Conservation (phyloP, 305 asterid species). For the Fraxinus platypoda region DNA sequence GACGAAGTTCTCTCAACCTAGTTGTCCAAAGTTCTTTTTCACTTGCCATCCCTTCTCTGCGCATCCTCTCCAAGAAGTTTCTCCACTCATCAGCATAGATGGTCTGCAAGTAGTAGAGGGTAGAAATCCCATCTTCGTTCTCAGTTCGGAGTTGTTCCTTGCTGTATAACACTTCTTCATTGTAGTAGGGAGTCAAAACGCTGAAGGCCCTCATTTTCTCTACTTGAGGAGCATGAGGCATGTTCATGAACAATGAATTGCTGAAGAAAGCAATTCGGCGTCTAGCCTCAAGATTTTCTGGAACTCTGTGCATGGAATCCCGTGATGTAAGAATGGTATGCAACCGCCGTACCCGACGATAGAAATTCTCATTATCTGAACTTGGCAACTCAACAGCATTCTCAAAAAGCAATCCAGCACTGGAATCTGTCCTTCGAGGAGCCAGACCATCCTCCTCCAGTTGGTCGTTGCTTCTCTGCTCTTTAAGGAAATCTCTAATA, state of each 20-base stretch:
- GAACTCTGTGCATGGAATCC: slow-evolving; percentile 48
- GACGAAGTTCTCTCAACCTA: slow-evolving; percentile 46
- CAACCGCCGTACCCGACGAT: slow-evolving; percentile 48
- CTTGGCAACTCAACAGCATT: slow-evolving; percentile 39
- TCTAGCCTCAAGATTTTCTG: slow-evolving; percentile 53
- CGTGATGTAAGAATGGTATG: slow-evolving; percentile 49
- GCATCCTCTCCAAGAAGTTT: slow-evolving; percentile 50
- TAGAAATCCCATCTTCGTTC: slow-evolving; percentile 58
- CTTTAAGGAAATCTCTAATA: slow-evolving; percentile 47
- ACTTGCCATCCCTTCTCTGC: slow-evolving; percentile 42
- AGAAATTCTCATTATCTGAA: slow-evolving; percentile 38
- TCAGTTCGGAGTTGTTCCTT: slow-evolving; percentile 52
- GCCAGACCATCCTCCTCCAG: slow-evolving; percentile 51
- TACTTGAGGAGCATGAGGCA: slow-evolving; percentile 59
- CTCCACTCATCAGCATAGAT: slow-evolving; percentile 55
- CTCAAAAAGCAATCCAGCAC: slow-evolving; percentile 43
- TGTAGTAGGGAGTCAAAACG: slow-evolving; percentile 57
- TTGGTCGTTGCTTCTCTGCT: slow-evolving; percentile 40
- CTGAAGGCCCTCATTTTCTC: slow-evolving; percentile 57
- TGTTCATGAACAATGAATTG: slow-evolving; percentile 53
- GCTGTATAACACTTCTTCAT: slow-evolving; percentile 45
- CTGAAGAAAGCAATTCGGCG: slow-evolving; percentile 54
- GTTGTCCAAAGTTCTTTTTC: slow-evolving; percentile 46
- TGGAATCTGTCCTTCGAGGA: slow-evolving; percentile 34
- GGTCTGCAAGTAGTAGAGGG: slow-evolving; percentile 49